phyloP scores from a whole-genome alignment of 2,329 filamentous ascomycete species.

The Scytalidium sp. region DNA sequence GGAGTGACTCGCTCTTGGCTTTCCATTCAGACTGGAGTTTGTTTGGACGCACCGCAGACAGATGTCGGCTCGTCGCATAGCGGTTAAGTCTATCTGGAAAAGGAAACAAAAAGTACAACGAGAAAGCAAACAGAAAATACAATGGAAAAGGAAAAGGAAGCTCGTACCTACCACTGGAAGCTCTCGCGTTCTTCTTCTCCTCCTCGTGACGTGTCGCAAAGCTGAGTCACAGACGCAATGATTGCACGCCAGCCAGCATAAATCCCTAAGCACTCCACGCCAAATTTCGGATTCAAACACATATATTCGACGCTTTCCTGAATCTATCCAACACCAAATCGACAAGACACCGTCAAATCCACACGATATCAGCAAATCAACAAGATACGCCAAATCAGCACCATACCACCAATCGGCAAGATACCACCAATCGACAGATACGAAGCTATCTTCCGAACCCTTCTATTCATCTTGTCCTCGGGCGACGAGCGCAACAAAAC shows the following conservation, averaged over 20 bases:
- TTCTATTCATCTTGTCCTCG: constrained; percentile 3
- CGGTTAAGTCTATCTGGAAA: neutral
- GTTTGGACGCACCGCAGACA: neutral
- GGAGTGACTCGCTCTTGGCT: neutral
- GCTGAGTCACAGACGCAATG: neutral
- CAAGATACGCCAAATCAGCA: too few species aligned
- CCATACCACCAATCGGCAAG: too few species aligned
- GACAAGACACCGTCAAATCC: too few species aligned
- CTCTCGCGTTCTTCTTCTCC: neutral
- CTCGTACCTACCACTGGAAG: neutral
- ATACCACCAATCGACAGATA: too few species aligned
- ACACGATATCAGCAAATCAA: too few species aligned
- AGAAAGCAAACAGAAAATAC: neutral
- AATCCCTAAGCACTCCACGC: neutral
- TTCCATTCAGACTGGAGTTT: neutral
- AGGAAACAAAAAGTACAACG: neutral
- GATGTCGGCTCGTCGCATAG: neutral
- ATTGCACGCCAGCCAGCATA: neutral
- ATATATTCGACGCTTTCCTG: too few species aligned
- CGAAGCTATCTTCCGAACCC: constrained; percentile 2
- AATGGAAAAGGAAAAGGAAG: neutral
- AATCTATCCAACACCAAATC: too few species aligned
- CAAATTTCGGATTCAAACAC: neutral
- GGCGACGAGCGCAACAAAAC: constrained; percentile 2
- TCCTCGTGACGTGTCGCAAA: neutral